These are phyloP conservation scores for Malassezia yamatoensis DNA, from an alignment of 1,284 basidiomycete species.

Conservation along the genomic window DNA sequence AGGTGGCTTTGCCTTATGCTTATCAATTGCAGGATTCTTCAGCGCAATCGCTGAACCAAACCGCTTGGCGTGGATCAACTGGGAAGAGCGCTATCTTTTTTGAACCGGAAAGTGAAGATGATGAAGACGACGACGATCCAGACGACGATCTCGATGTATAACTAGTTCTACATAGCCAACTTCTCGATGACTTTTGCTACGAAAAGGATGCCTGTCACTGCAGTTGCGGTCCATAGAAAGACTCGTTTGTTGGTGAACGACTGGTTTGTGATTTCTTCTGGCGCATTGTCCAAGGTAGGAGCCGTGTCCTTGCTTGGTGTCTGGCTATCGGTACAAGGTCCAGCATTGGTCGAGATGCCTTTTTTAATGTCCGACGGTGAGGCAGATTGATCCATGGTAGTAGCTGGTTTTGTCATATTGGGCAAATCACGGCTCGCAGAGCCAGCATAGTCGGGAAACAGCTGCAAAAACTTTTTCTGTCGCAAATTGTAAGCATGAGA, in stretches of 20 bases:
- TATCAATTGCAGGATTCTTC: constrained; percentile 21
- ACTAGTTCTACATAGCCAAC: neutral
- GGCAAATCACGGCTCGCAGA: constrained; percentile 28
- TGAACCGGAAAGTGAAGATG: constrained; percentile 39
- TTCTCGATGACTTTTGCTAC: constrained; percentile 47
- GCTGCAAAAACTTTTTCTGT: constrained; percentile 60
- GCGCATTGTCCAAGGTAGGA: neutral
- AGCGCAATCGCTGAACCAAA: neutral
- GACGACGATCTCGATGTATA: constrained; percentile 41
- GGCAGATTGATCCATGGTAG: neutral
- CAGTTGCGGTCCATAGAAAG: neutral
- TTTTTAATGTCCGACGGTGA: no score
- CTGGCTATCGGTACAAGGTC: no score
- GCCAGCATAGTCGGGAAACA: constrained; percentile 39
- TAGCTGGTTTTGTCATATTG: constrained; percentile 29
- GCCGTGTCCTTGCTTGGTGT: neutral
- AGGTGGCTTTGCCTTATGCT: constrained; percentile 33
- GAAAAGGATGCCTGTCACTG: constrained; percentile 47
- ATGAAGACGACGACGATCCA: constrained; percentile 43
- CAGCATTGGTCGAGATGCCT: no score
- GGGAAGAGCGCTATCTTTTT: constrained; percentile 39
- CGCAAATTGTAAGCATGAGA: constrained; percentile 76
- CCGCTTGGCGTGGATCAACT: constrained; percentile 22
- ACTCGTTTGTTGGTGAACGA: neutral
- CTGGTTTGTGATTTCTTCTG: neutral